These are phyloP conservation scores for Clavispora asparagi DNA, from an alignment of 805 yeast species.

Conservation along the genomic window DNA sequence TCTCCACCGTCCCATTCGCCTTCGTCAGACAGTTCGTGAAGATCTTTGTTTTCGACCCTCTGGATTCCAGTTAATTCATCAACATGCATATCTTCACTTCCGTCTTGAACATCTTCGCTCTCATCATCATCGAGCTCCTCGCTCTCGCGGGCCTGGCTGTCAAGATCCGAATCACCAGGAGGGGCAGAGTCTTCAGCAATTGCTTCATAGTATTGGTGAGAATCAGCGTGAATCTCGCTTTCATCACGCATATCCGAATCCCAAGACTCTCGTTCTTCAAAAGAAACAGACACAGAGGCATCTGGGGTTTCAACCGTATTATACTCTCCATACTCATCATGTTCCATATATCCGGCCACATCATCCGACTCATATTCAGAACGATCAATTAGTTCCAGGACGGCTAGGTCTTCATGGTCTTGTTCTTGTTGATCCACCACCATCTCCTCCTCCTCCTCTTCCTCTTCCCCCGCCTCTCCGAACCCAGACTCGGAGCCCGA, in stretches of 20 bases:
- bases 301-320: neutral
- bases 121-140: neutral
- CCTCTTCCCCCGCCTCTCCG: neutral
- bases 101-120: neutral
- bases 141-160: neutral
- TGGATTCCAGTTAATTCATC: neutral
- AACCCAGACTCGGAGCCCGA: neutral
- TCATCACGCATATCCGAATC: neutral
- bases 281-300: neutral
- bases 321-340: neutral
- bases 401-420: neutral
- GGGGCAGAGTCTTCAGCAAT: too few relatives aligned
- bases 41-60: too few relatives aligned
- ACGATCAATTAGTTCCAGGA: neutral
- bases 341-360: too few relatives aligned
- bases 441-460: neutral
- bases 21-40: too few relatives aligned
- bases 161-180: neutral
- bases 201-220: too few relatives aligned
- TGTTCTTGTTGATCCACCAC: constrained; percentile 5
- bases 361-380: neutral
- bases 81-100: neutral
- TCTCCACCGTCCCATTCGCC: too few relatives aligned
- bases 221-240: neutral
- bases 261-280: constrained; percentile 1